Conservation (phyloP, 2,329 filamentous ascomycete genomes). For the Colletotrichum siamense region DNA sequence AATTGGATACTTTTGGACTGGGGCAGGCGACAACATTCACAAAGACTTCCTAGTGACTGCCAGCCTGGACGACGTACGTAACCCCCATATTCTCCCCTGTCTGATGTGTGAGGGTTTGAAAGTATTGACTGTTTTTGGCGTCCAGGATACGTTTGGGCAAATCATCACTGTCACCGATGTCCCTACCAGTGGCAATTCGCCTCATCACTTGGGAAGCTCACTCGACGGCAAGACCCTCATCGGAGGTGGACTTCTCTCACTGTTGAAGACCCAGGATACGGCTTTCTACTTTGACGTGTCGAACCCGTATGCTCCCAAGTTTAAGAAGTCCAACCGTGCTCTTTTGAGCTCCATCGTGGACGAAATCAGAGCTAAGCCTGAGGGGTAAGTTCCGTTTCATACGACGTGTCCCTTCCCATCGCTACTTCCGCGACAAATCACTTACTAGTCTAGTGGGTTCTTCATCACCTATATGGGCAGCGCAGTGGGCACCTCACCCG, state of each 20-base stretch:
- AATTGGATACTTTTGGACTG: background rate
- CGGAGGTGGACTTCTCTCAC: slow-evolving; percentile 62
- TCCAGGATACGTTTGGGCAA: slow-evolving; percentile 34
- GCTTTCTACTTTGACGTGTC: slow-evolving; percentile 67
- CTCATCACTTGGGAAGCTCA: slow-evolving; percentile 62
- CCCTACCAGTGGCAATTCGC: slow-evolving; percentile 62
- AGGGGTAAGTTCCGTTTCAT: background rate
- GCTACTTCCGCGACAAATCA: background rate
- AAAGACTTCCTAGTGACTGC: background rate
- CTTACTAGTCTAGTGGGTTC: background rate
- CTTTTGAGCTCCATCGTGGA: slow-evolving; percentile 38
- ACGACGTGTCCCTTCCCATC: background rate
- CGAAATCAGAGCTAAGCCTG: background rate
- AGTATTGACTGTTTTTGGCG: background rate
- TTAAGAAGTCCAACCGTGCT: slow-evolving; percentile 65
- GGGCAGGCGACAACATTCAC: background rate
- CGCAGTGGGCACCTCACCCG: slow-evolving; percentile 61
- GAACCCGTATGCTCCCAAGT: slow-evolving; percentile 63
- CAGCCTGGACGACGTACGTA: background rate
- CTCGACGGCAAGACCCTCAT: slow-evolving; percentile 62
- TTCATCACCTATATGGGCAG: slow-evolving; percentile 60
- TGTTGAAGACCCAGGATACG: slow-evolving; percentile 66
- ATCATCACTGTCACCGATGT: slow-evolving; percentile 65
- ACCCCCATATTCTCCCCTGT: background rate
- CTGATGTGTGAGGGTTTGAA: background rate